Evolutionary conservation across 1,284 basidiomycete genomes (phyloP).

Genomic region (Cutaneotrichosporon cavernicola): DNA sequence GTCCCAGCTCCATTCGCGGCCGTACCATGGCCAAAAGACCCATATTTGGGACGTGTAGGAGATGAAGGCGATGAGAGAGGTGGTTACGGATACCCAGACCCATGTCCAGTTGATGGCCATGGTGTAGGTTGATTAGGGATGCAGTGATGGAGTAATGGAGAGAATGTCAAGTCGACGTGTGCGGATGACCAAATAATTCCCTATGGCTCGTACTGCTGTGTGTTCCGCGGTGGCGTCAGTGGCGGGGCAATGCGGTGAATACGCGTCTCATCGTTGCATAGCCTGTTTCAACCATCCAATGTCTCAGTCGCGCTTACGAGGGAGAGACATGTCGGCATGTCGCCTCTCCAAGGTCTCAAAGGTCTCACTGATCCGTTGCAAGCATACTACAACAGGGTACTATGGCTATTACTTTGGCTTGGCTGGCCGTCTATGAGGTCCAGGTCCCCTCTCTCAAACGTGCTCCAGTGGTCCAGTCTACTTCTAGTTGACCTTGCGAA

Average conservation of each 20-base stretch:
- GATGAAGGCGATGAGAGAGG: conserved; percentile 80
- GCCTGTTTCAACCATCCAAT: neutral
- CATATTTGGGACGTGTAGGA: conserved; percentile 83
- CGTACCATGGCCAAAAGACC: conserved; percentile 89
- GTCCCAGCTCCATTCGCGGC: conserved; percentile 65
- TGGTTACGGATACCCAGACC: conserved; percentile 60
- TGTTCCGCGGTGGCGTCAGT: neutral
- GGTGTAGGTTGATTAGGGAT: neutral
- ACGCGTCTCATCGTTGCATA: neutral
- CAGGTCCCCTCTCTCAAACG: neutral
- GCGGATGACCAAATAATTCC: neutral
- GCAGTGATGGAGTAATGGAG: neutral
- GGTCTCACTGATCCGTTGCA: neutral
- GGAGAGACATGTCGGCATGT: neutral
- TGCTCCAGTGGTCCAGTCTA: neutral
- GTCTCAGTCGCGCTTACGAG: too few relatives aligned
- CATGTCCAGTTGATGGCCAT: conserved; percentile 12
- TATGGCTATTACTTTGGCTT: neutral
- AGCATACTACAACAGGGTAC: neutral
- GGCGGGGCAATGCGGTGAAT: too few relatives aligned
- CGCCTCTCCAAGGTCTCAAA: neutral
- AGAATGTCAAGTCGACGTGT: neutral
- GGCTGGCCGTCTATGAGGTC: neutral
- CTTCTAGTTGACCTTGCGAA: neutral
- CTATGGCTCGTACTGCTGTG: neutral